These are phyloP conservation scores for Pachyrhizus erosus DNA, from an alignment of 306 rosid genomes.

Conservation along the genomic window DNA sequence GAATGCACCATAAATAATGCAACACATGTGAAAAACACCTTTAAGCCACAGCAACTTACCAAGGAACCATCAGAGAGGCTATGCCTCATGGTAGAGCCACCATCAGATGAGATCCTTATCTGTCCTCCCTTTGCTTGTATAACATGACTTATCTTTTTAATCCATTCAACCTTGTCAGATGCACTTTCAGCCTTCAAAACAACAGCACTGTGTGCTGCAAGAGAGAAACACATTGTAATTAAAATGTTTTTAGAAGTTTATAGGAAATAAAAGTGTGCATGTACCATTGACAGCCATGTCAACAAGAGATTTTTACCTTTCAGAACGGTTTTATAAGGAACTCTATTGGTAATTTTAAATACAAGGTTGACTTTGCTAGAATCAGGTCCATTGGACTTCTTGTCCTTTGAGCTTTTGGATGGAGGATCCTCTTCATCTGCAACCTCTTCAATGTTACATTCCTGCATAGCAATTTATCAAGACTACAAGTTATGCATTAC, in stretches of 20 bases:
- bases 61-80: slow-evolving; percentile 95
- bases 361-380: slow-evolving; percentile 76
- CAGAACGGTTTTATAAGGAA: slow-evolving; percentile 92
- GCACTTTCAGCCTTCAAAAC: slow-evolving; percentile 87
- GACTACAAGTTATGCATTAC: slow-evolving; percentile 9
- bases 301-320: slow-evolving; percentile 62
- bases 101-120: slow-evolving; percentile 65
- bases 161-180: slow-evolving; percentile 88
- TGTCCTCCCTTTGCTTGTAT: slow-evolving; percentile 88
- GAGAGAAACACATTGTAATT: slow-evolving; percentile 30
- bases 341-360: slow-evolving; percentile 85
- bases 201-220: slow-evolving; percentile 87
- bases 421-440: slow-evolving; percentile 81
- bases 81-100: slow-evolving; percentile 75
- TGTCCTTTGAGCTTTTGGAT: slow-evolving; percentile 86
- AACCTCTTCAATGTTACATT: slow-evolving; percentile 84
- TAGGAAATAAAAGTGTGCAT: neutral
- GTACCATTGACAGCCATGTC: neutral
- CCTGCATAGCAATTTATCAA: slow-evolving; percentile 59
- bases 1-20: slow-evolving; percentile 7
- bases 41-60: slow-evolving; percentile 56
- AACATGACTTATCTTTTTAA: slow-evolving; percentile 76
- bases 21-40: neutral
- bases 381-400: slow-evolving; percentile 83
- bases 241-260: neutral